Conservation (phyloP, 2,329 filamentous ascomycete genomes). For the Fusarium phyllophilum region DNA sequence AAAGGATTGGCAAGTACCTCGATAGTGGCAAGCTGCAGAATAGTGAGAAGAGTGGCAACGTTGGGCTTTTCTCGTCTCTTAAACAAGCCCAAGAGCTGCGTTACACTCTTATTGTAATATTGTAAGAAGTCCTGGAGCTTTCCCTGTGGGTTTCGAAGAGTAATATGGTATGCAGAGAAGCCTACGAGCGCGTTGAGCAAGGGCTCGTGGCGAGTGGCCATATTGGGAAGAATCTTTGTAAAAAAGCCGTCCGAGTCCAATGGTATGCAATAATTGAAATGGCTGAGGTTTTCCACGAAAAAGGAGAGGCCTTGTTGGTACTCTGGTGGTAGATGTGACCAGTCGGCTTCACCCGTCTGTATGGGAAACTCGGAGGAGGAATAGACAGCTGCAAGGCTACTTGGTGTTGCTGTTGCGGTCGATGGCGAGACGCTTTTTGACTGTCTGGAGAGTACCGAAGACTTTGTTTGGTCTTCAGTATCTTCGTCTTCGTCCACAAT, state of each 20-base stretch:
- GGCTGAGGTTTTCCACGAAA: slow-evolving; percentile 79
- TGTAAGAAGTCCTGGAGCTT: slow-evolving; percentile 83
- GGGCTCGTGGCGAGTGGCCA: slow-evolving; percentile 79
- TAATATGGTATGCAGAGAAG: slow-evolving; percentile 88
- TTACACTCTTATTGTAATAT: slow-evolving; percentile 91
- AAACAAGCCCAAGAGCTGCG: slow-evolving; percentile 76
- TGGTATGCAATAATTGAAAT: slow-evolving; percentile 85
- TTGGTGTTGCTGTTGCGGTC: slow-evolving; percentile 55
- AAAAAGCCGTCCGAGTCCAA: slow-evolving; percentile 79
- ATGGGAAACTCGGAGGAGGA: slow-evolving; percentile 42
- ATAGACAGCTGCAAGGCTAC: slow-evolving; percentile 46
- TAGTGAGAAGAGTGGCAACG: slow-evolving; percentile 82
- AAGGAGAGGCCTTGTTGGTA: slow-evolving; percentile 82
- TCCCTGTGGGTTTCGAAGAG: slow-evolving; percentile 74
- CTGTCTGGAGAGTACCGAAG: slow-evolving; percentile 44
- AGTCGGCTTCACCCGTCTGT: slow-evolving; percentile 54
- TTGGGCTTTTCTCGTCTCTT: slow-evolving; percentile 76
- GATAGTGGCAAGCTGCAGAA: slow-evolving; percentile 90
- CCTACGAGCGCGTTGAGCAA: slow-evolving; percentile 87
- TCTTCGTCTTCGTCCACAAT: slow-evolving; percentile 66
- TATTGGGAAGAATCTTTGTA: slow-evolving; percentile 72
- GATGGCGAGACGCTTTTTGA: slow-evolving; percentile 63
- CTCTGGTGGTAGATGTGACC: slow-evolving; percentile 72
- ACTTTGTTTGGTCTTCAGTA: slow-evolving; percentile 46
- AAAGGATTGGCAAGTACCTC: slow-evolving; percentile 68